A percentile compares a stretch with the other conserved stretches of the same genome.
These are phyloP conservation scores for Phytopythium delawarense DNA, from an alignment of 352 stramenopile species.

Conservation along the genomic window DNA sequence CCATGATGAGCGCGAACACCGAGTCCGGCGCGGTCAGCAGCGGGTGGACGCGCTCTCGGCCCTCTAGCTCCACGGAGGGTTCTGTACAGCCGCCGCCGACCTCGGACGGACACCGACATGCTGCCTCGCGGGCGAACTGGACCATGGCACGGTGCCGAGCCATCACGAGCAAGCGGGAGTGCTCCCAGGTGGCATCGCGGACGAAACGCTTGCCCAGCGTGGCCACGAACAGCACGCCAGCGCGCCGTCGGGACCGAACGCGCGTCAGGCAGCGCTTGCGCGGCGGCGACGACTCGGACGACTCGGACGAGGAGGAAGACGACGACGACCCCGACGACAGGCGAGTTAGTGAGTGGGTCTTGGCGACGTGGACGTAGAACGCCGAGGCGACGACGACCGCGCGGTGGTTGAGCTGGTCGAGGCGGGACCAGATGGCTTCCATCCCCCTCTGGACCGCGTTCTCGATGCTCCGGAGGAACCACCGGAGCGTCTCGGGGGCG, in stretches of 20 bases:
- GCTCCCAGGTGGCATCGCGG: neutral
- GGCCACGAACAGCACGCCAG: neutral
- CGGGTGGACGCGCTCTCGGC: neutral
- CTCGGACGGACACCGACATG: neutral
- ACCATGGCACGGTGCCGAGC: neutral
- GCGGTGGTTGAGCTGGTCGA: slow-evolving; percentile 3
- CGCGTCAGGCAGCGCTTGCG: neutral
- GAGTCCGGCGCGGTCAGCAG: neutral
- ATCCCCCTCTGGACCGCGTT: neutral
- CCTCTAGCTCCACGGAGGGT: neutral
- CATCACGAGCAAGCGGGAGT: slow-evolving; percentile 1
- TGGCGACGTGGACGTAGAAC: neutral
- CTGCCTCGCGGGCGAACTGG: neutral
- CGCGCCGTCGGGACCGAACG: neutral
- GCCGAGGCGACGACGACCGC: neutral
- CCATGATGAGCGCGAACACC: slow-evolving; percentile 7
- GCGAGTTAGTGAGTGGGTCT: neutral
- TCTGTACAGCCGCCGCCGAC: neutral
- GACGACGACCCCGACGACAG: neutral
- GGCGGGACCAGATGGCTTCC: neutral
- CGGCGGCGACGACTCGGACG: neutral
- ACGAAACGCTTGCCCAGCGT: neutral
- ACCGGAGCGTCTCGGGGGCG: neutral
- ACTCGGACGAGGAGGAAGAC: neutral
- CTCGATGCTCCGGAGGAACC: neutral